A percentile compares a stretch with the other conserved stretches of the same genome.
Conservation (phyloP, 2,329 filamentous ascomycete genomes). For the Arthrinium puccinioides region DNA sequence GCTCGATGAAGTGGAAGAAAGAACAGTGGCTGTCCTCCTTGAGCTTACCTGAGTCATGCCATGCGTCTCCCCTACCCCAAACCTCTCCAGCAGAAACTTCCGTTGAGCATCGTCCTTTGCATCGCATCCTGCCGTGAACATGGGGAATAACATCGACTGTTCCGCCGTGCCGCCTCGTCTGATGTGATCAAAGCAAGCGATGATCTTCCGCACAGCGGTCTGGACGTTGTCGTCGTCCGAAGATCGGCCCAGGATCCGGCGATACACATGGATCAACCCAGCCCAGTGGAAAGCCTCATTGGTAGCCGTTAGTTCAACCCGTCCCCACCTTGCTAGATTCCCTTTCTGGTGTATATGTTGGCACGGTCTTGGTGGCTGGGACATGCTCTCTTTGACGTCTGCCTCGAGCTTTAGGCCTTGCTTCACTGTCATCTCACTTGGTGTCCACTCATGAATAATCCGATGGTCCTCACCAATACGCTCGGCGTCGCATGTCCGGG, state of each 20-base stretch:
- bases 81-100: conserved; percentile 54
- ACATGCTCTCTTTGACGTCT: conserved; percentile 53
- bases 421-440: conserved; percentile 42
- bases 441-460: conserved; percentile 41
- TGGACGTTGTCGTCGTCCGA: conserved; percentile 54
- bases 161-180: conserved; percentile 63
- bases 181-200: conserved; percentile 55
- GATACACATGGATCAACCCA: conserved; percentile 67
- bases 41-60: conserved; percentile 66
- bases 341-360: conserved; percentile 38
- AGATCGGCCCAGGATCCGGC: conserved; percentile 60
- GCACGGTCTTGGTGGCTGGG: conserved; percentile 32
- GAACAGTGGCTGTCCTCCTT: not conserved
- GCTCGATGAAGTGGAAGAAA: conserved; percentile 1
- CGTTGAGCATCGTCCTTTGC: conserved; percentile 48
- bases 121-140: conserved; percentile 79
- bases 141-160: conserved; percentile 68
- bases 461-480: conserved; percentile 50
- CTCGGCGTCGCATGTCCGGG: conserved; percentile 58
- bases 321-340: conserved; percentile 50
- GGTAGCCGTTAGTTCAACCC: conserved; percentile 59
- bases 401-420: conserved; percentile 53
- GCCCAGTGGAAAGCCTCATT: conserved; percentile 78
- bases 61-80: conserved; percentile 61
- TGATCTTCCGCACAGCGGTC: conserved; percentile 53